phyloP scores from a whole-genome alignment of 805 yeast species.

The Blastobotrys chiropterorum region DNA sequence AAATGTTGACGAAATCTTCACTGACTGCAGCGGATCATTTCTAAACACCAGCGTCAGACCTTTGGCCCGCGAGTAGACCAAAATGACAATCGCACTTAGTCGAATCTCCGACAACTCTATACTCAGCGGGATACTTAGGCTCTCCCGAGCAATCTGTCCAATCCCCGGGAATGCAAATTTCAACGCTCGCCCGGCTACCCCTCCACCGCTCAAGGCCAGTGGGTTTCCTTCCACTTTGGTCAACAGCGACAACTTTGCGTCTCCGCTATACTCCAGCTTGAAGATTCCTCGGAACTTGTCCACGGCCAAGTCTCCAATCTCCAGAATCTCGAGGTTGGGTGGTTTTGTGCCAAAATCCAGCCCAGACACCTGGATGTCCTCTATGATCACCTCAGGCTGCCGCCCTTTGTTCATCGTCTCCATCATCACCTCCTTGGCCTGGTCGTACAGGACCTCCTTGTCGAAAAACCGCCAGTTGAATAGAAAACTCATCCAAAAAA shows the following conservation, averaged over 20 bases:
- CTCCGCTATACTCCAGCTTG: slow-evolving; percentile 67
- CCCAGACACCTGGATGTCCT: slow-evolving; percentile 52
- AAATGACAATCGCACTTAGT: slow-evolving; percentile 24
- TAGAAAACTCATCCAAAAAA: slow-evolving; percentile 38
- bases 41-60: slow-evolving; percentile 29
- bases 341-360: slow-evolving; percentile 68
- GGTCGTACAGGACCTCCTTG: slow-evolving; percentile 51
- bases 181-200: slow-evolving; percentile 6
- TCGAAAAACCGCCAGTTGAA: slow-evolving; percentile 74
- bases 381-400: slow-evolving; percentile 29
- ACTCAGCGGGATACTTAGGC: slow-evolving; percentile 27
- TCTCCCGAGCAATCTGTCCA: slow-evolving; percentile 22
- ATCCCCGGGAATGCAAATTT: slow-evolving; percentile 28
- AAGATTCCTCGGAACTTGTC: slow-evolving; percentile 56
- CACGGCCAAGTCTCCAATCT: slow-evolving; percentile 66
- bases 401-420: slow-evolving; percentile 28
- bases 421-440: slow-evolving; percentile 41
- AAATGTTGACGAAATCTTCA: slow-evolving; percentile 26
- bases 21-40: slow-evolving; percentile 26
- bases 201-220: slow-evolving; percentile 24
- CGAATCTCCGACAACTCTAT: slow-evolving; percentile 19
- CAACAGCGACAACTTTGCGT: slow-evolving; percentile 61
- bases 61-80: slow-evolving; percentile 24
- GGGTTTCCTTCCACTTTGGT: slow-evolving; percentile 77
- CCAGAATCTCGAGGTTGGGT: slow-evolving; percentile 68